Evolutionary conservation across 768 basidiomycete genomes (phyloP), one percentile per base, ranked within the genome.

Genomic region (Suillus hirtellus): DNA sequence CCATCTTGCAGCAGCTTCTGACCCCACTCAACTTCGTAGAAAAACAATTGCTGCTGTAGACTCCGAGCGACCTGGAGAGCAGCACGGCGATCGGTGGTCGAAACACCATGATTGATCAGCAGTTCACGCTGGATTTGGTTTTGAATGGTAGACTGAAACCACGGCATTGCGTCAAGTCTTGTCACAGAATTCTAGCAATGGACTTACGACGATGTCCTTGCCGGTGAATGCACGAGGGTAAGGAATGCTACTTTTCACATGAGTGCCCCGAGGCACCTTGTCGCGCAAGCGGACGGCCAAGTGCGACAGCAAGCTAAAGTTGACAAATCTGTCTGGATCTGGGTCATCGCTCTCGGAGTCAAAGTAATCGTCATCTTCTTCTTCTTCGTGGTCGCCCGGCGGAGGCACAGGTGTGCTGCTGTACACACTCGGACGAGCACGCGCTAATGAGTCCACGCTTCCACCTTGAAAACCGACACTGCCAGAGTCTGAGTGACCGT

Each of bases 1-100:
- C 91, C 89, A 70, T 96, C 95, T 62, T 90, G 86, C 61, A 97
- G 77, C 1, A 88, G 81, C 21, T 88, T 86, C 58, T 88, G 87
- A 37, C 91, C 93, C 93, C 95, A 96, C 72, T 98, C 95, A 8
- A 98, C 95, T 73, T 99, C 96, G 71, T 94, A 93, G 75, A 97
- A 96, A 81, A 95, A 98, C 5, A 99, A 82, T 72, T 96, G 94
- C 63, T 86, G 89, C 71, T 98, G 95, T 43, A 99, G 80, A 63
- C 92, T 93, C 44, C 94, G 88, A 4, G 95, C 97, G 43, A 96
- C 89, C 72, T 91, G 88, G 35, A 97, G 78, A 4, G 96, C 93
- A 17, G 89, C 88, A 7, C 92, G 85, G 9, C 96, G 83, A 68
- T 96, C 93, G 64, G 84, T 89, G 0, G 87, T 88, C 3, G 88